Evolutionary conservation across 2,329 filamentous ascomycete genomes (phyloP), one percentile per base, ranked within the genome.

Genomic region (Parastagonospora nodorum): DNA sequence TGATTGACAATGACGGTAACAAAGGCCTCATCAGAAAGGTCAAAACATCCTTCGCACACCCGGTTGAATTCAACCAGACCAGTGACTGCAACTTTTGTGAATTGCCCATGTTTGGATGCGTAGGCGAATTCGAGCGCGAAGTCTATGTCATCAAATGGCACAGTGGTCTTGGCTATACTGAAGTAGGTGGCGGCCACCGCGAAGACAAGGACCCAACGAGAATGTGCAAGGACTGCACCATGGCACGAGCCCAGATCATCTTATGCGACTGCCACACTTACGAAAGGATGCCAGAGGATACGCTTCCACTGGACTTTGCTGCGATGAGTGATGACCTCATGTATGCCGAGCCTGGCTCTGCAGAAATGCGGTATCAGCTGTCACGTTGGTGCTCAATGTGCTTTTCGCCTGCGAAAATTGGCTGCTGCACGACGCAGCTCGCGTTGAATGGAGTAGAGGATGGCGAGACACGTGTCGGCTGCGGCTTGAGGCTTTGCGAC

Each of bases 11-110:
- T 1, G 41, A 52, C 7, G 69, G 69, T 7, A 59, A 61, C 48
- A 53, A 27, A 10, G 71, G 71, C 1, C 32, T 47, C 10, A 42
- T 67, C 12, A 66, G 58, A 7, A 68, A 59, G 28, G 71, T 78
- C 37, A 51, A 50, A 2, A 79, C 76, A 1, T 72, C 64, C 1
- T 74, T 76, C 42, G 68, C 75, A 1, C 75, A 78, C 41, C 77
- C 77, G 0, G 71, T 80, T 10, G 32, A 54, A 3, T 78, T 78
- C 47, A 49, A 59, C 19, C 35, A 32, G 6, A 0, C 14, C 2
- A 12, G 37, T 3, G 9, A 36, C 19, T 80, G 78, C 55, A 69
- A 74, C 50, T 81, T 75, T 64, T 80, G 78, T 51, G 53, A 69
- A 2, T 61, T 75, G 11, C 68, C 74, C 10, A 44, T 61, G 0